Conservation (phyloP, 495 filamentous ascomycete genomes). For the Aspergillus wentii region DNA sequence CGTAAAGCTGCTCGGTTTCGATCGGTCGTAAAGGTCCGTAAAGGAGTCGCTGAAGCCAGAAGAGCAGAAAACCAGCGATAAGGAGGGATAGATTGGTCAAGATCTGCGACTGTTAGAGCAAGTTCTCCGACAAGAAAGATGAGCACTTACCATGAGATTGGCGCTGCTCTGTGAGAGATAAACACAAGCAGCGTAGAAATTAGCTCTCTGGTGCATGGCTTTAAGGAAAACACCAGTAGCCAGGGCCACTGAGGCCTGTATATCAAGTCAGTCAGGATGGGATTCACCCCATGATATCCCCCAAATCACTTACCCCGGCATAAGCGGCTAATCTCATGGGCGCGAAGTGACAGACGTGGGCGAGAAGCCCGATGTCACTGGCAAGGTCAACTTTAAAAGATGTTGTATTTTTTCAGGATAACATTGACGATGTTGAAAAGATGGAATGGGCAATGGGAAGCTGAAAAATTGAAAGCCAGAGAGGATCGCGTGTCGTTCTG, state of each 20-base stretch:
- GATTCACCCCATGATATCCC: too few species aligned
- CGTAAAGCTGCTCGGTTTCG: slow-evolving; percentile 94
- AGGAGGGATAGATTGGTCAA: slow-evolving; percentile 84
- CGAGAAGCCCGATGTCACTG: slow-evolving; percentile 27
- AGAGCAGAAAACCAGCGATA: slow-evolving; percentile 67
- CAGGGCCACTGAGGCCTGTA: slow-evolving; percentile 67
- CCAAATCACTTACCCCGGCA: slow-evolving; percentile 48
- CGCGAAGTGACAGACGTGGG: slow-evolving; percentile 15
- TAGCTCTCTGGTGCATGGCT: slow-evolving; percentile 89
- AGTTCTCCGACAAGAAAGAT: not conserved
- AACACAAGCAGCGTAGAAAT: slow-evolving; percentile 96
- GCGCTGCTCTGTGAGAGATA: slow-evolving; percentile 94
- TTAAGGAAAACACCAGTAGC: slow-evolving; percentile 79
- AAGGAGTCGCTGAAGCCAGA: slow-evolving; percentile 82
- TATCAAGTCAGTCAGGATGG: slow-evolving; percentile 15
- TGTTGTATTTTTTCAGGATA: slow-evolving; percentile 7
- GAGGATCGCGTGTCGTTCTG: slow-evolving; percentile 23
- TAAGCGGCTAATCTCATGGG: slow-evolving; percentile 51
- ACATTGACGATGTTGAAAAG: slow-evolving; percentile 17
- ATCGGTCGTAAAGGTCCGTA: slow-evolving; percentile 88
- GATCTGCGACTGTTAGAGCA: slow-evolving; percentile 49
- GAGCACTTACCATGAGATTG: slow-evolving; percentile 72
- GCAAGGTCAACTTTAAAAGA: slow-evolving; percentile 14
- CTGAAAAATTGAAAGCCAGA: not conserved
- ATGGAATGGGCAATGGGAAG: slow-evolving; percentile 1